Evolutionary conservation across 805 yeast species (phyloP).

Genomic region (Priceomyces castillae): DNA sequence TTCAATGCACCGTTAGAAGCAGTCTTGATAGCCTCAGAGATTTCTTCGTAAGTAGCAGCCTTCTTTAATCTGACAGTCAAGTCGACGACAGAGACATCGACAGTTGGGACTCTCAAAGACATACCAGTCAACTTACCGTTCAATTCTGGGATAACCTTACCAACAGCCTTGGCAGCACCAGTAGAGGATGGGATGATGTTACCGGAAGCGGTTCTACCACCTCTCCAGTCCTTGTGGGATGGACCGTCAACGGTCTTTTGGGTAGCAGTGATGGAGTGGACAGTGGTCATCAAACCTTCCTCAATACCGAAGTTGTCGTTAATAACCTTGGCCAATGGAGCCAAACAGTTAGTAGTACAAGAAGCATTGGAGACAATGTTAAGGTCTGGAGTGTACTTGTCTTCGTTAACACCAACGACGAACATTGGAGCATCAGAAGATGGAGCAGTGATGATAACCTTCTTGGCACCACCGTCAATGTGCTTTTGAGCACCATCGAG

Average conservation of each 20-base stretch:
- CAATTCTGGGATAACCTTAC: constrained; percentile 87
- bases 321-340: constrained; percentile 89
- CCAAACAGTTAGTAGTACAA: constrained; percentile 94
- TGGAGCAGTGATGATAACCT: constrained; percentile 93
- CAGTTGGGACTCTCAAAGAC: constrained; percentile 92
- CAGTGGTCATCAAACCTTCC: constrained; percentile 94
- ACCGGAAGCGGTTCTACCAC: constrained; percentile 95
- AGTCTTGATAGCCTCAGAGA: constrained; percentile 69
- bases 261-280: constrained; percentile 94
- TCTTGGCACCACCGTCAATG: constrained; percentile 89
- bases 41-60: constrained; percentile 78
- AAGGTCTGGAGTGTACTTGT: constrained; percentile 71
- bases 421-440: constrained; percentile 94
- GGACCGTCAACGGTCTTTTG: constrained; percentile 97
- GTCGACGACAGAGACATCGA: constrained; percentile 91
- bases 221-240: constrained; percentile 98
- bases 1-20: constrained; percentile 75
- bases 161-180: constrained; percentile 98
- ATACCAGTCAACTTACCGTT: constrained; percentile 93
- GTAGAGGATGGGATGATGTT: constrained; percentile 94
- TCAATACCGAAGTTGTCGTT: constrained; percentile 84
- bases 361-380: constrained; percentile 87
- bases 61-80: constrained; percentile 80
- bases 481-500: constrained; percentile 79
- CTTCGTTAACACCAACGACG: constrained; percentile 87